A percentile compares a stretch with the other conserved stretches of the same genome.
These are phyloP conservation scores for Coccinonectria pachysandricola DNA, from an alignment of 2,329 filamentous ascomycete species.

Conservation along the genomic window DNA sequence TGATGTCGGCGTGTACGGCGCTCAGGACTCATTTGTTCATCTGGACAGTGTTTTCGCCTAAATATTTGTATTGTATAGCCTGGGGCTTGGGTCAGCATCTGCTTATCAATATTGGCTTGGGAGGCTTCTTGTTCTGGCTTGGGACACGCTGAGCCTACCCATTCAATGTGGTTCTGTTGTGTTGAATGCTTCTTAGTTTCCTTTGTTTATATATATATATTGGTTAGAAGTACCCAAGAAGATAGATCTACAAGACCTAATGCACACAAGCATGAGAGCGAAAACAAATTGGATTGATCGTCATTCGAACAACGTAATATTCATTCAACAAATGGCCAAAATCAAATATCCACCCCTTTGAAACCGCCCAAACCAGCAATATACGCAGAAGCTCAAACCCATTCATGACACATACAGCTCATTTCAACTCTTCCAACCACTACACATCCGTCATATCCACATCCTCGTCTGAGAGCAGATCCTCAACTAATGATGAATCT, in stretches of 20 bases:
- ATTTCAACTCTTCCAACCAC: conserved; percentile 7
- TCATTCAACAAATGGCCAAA: no score
- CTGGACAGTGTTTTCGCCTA: conserved; percentile 97
- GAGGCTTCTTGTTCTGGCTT: conserved; percentile 47
- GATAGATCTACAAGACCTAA: conserved; percentile 5
- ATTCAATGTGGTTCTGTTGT: neutral
- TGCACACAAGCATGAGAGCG: no score
- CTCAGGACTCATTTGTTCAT: conserved; percentile 89
- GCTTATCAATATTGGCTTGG: conserved; percentile 55
- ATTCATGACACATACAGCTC: conserved; percentile 8
- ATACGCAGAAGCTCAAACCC: no score
- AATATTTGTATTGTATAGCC: conserved; percentile 84
- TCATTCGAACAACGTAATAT: no score
- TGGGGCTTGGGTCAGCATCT: conserved; percentile 82
- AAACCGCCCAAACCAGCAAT: no score
- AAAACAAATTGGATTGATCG: no score
- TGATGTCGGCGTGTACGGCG: conserved; percentile 82
- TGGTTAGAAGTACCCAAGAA: conserved; percentile 2
- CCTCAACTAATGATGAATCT: conserved; percentile 29
- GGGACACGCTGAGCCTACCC: conserved; percentile 19
- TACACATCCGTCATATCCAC: conserved; percentile 21
- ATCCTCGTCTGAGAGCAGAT: conserved; percentile 31
- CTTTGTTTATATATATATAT: conserved; percentile 2
- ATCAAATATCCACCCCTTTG: conserved; percentile 5
- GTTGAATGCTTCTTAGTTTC: no score